These are phyloP conservation scores for Podospora sp. DNA, from an alignment of 495 filamentous ascomycete genomes.

Conservation along the genomic window DNA sequence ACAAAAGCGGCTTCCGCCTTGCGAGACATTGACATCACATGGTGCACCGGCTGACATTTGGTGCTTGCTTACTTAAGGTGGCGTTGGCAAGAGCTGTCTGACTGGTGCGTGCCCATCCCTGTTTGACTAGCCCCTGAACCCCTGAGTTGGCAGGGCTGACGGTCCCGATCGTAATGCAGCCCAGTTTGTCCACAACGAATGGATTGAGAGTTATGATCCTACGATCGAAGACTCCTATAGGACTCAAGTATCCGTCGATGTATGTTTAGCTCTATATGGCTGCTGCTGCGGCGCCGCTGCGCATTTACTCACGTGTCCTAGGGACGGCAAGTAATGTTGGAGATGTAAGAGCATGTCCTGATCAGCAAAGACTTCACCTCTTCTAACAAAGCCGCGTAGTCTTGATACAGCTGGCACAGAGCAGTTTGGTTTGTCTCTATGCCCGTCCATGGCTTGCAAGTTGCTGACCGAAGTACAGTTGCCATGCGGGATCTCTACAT, in stretches of 20 bases:
- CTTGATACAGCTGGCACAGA: conserved; percentile 97
- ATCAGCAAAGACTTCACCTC: background rate
- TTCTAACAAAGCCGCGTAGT: conserved; percentile 48
- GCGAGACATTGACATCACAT: conserved; percentile 34
- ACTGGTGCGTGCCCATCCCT: conserved; percentile 66
- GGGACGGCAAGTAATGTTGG: conserved; percentile 94
- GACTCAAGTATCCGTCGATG: conserved; percentile 93
- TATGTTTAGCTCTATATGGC: conserved; percentile 47
- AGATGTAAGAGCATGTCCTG: conserved; percentile 67
- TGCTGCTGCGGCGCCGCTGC: background rate
- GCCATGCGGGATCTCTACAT: conserved; percentile 88
- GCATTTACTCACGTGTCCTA: conserved; percentile 37
- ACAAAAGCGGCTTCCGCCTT: conserved; percentile 1
- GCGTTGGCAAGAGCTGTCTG: conserved; percentile 96
- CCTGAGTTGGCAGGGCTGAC: conserved; percentile 20
- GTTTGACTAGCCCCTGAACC: conserved; percentile 17
- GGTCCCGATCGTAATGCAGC: conserved; percentile 56
- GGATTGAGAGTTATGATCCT: conserved; percentile 98
- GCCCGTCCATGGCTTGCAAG: background rate
- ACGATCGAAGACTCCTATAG: conserved; percentile 97
- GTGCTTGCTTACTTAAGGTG: conserved; percentile 59
- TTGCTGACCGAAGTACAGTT: conserved; percentile 37
- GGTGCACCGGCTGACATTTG: conserved; percentile 35
- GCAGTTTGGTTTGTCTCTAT: conserved; percentile 81
- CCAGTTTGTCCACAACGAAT: conserved; percentile 98